phyloP scores from a whole-genome alignment of 2,329 filamentous ascomycete genomes.

The Penicillium sp. region DNA sequence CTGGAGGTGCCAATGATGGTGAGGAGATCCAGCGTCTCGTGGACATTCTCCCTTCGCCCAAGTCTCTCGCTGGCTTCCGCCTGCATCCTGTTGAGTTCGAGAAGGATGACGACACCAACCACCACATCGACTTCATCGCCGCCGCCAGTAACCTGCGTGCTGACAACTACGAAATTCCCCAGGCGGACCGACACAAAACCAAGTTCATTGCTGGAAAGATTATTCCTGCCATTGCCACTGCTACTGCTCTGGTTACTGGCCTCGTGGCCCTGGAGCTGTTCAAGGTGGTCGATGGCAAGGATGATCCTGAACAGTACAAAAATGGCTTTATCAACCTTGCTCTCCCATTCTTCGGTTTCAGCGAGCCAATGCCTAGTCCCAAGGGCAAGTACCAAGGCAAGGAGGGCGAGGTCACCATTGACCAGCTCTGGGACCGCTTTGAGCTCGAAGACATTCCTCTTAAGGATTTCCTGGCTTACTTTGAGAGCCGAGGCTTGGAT shows the following conservation, averaged over 20 bases:
- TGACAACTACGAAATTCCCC: conserved; percentile 95
- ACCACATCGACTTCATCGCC: conserved; percentile 99
- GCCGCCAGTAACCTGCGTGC: conserved; percentile 94
- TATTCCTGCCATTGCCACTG: conserved; percentile 96
- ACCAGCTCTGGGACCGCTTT: conserved; percentile 98
- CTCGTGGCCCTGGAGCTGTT: conserved; percentile 89
- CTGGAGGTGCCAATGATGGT: conserved; percentile 64
- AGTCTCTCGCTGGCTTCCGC: conserved; percentile 82
- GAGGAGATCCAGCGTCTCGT: conserved; percentile 74
- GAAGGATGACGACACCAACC: conserved; percentile 97
- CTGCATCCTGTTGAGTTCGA: conserved; percentile 93
- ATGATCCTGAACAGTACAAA: conserved; percentile 98
- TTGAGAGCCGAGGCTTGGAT: conserved; percentile 75
- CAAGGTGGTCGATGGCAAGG: conserved; percentile 95
- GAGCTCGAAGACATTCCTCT: conserved; percentile 85
- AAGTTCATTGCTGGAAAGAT: conserved; percentile 99
- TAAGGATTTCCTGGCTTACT: conserved; percentile 77
- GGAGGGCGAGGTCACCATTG: conserved; percentile 74
- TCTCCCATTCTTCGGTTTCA: conserved; percentile 96
- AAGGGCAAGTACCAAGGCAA: conserved; percentile 87
- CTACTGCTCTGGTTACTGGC: conserved; percentile 91
- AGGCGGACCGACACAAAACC: conserved; percentile 92
- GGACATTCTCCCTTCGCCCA: conserved; percentile 72
- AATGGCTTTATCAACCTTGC: conserved; percentile 98
- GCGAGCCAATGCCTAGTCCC: conserved; percentile 89